Percentiles rank a stretch among this genome's conserved stretches.
phyloP scores from a whole-genome alignment of 768 basidiomycete genomes.

The Termitomyces sp. region DNA sequence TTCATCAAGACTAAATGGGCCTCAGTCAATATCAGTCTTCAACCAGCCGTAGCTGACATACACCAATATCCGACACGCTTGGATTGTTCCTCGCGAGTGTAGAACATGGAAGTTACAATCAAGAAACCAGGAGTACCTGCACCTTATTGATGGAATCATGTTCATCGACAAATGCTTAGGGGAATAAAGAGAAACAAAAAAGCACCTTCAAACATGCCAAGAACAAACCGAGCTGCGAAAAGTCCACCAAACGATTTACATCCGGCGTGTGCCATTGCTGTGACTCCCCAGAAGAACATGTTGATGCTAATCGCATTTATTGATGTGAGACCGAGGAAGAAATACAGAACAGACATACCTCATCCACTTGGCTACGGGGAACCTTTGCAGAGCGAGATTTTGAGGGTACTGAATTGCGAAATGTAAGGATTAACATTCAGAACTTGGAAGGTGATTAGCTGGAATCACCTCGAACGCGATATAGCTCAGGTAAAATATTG shows the following conservation, averaged over 20 bases:
- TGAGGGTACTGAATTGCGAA: conserved; percentile 56
- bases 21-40: conserved; percentile 1
- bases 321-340: not conserved
- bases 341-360: conserved; percentile 37
- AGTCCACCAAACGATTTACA: conserved; percentile 69
- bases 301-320: conserved; percentile 61
- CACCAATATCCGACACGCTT: conserved; percentile 77
- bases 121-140: conserved; percentile 80
- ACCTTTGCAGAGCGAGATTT: conserved; percentile 69
- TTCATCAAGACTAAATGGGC: conserved; percentile 65
- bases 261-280: conserved; percentile 57
- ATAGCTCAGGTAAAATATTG: conserved; percentile 74
- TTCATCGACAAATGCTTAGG: not conserved
- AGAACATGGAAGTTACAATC: conserved; percentile 82
- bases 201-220: conserved; percentile 65
- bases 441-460: not conserved
- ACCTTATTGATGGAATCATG: conserved; percentile 27
- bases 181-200: not conserved
- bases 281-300: conserved; percentile 56
- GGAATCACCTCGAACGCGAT: conserved; percentile 47
- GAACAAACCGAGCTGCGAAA: conserved; percentile 67
- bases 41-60: conserved; percentile 36
- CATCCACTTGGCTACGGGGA: conserved; percentile 83
- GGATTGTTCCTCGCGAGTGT: conserved; percentile 72
- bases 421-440: not conserved